A percentile compares a stretch with the other conserved stretches of the same genome.
phyloP scores from a whole-genome alignment of 352 stramenopile genomes.

The Globisporangium nodosum region DNA sequence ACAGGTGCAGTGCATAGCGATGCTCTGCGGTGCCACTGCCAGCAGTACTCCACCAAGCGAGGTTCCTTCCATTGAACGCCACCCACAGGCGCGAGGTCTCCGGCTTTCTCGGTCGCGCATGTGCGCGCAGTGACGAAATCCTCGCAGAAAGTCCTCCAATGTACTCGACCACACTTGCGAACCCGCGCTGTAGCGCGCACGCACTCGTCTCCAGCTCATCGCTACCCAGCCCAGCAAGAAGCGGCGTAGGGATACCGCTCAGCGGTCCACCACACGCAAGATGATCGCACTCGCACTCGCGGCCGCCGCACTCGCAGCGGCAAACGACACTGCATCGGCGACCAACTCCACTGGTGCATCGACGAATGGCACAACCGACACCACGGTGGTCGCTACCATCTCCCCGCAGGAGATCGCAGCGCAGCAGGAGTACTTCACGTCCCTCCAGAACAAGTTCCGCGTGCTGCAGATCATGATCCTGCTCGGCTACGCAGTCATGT shows the following conservation, averaged over 20 bases:
- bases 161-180: too few relatives aligned
- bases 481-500: slow-evolving; percentile 38
- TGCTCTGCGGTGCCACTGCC: too few relatives aligned
- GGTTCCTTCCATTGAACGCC: too few relatives aligned
- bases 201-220: too few relatives aligned
- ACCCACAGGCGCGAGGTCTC: too few relatives aligned
- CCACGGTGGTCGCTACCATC: not conserved
- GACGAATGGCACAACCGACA: not conserved
- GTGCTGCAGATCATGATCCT: not conserved
- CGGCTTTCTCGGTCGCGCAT: too few relatives aligned
- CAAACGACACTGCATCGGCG: not conserved
- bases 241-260: not conserved
- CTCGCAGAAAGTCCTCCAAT: too few relatives aligned
- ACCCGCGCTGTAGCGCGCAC: too few relatives aligned
- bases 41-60: too few relatives aligned
- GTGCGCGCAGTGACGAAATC: too few relatives aligned
- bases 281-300: not conserved
- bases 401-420: not conserved
- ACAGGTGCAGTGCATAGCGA: too few relatives aligned
- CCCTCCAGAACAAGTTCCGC: not conserved
- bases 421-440: not conserved
- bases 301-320: not conserved
- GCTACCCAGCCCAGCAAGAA: not conserved
- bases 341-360: not conserved
- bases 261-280: not conserved